Evolutionary conservation across 139 green algal genomes (phyloP).

Genomic region (Picochlorum sp.): DNA sequence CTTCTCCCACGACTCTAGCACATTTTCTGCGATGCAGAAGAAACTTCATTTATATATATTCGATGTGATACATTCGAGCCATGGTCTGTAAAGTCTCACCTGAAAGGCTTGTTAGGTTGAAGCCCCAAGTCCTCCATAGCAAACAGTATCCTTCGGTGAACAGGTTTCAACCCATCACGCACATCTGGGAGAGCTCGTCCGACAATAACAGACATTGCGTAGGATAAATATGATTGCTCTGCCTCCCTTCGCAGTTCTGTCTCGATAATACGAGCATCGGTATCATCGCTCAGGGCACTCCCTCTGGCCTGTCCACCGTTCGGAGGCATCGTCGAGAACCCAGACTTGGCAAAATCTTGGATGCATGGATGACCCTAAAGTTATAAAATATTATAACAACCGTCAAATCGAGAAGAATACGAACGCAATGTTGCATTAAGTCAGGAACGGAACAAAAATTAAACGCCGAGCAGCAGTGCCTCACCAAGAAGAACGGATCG

Average conservation of each 20-base stretch:
- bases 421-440: too few species aligned
- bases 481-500: too few species aligned
- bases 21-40: slow-evolving; percentile 81
- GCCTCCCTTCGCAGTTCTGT: slow-evolving; percentile 32
- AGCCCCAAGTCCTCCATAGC: slow-evolving; percentile 94
- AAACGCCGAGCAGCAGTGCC: too few species aligned
- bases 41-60: not conserved
- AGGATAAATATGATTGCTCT: slow-evolving; percentile 54
- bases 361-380: too few species aligned
- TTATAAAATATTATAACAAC: too few species aligned
- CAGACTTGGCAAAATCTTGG: too few species aligned
- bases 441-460: too few species aligned
- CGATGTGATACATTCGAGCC: not conserved
- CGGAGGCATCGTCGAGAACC: too few species aligned
- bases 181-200: slow-evolving; percentile 88
- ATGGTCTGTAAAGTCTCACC: too few species aligned
- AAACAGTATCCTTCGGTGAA: slow-evolving; percentile 92
- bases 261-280: slow-evolving; percentile 29
- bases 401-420: too few species aligned
- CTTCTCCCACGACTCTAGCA: slow-evolving; percentile 93
- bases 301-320: too few species aligned
- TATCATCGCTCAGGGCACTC: not conserved
- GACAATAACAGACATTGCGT: slow-evolving; percentile 97
- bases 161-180: slow-evolving; percentile 94
- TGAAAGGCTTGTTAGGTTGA: slow-evolving; percentile 60